Base-by-base conservation (phyloP, 2,329 filamentous ascomycete genomes). In the Mycosphaerella sp. region DNA sequence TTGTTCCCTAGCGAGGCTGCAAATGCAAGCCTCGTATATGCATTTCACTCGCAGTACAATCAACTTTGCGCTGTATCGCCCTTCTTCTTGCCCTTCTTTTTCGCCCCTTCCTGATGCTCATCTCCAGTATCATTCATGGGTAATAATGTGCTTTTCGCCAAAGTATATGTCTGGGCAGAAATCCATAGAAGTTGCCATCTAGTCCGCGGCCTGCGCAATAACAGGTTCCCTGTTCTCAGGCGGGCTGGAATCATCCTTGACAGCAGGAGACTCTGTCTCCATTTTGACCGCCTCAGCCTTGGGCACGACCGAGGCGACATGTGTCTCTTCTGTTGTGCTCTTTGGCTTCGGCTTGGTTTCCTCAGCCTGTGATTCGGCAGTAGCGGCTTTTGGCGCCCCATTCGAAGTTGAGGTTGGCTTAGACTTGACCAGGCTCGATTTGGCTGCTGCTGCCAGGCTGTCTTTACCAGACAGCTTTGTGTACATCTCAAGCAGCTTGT, bases 401-500 rank as follows among this genome's bases (percentile, higher is more conserved):
- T 59, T 58, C 13, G 51, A 35, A 35, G 16, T 48, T 3, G 57
- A 18, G 30, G 25, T 39, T 6, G 49, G 39, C 45, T 56, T 58
- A 6, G 53, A 48, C 53, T 56, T 57, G 12, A 49, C 41, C 32
- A 58, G 54, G 36, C 53, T 58, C 8, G 32, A 40, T 51, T 61
- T 62, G 14, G 57, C 47, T 13, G 53, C 49, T 21, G 39, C 30
- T 34, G 30, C 30, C 13, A 34, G 10, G 13, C 30, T 55, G 41
- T 63, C 59, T 43, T 65, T 65, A n/a, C 60, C 61, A 21, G 62
- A 56, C 16, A 68, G 60, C 59, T 68, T 69, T 50, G 64, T 62
- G 56, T 65, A 69, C 66, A 69, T 67, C 40, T 64, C 65, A 25
- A 61, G 61, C 27, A 70, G 60, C 59, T 68, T 69, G 37, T 58